Conservation (phyloP, 2,329 filamentous ascomycete species). For the Aspergillus floridensis region DNA sequence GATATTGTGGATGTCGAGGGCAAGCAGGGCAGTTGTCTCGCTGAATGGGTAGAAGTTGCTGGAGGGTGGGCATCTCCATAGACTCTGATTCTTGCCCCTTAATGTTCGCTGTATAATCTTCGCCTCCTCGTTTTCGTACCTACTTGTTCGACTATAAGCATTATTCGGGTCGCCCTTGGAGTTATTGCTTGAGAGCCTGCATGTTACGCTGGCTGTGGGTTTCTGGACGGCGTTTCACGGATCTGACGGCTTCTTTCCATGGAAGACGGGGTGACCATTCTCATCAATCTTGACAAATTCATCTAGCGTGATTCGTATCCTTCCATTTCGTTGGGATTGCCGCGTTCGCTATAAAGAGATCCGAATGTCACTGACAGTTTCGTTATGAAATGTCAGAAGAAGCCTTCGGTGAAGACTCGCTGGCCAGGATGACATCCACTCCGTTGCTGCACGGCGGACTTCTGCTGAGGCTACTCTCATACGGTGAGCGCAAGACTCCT, state of each 20-base stretch:
- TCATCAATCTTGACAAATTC: constrained; percentile 36
- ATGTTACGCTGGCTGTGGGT: constrained; percentile 32
- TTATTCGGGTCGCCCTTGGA: constrained; percentile 32
- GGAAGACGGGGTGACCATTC: constrained; percentile 36
- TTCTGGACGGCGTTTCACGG: constrained; percentile 40
- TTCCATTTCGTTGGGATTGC: constrained; percentile 25
- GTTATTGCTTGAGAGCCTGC: constrained; percentile 34
- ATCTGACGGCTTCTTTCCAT: constrained; percentile 35
- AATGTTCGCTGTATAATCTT: constrained; percentile 32
- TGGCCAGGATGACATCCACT: neutral
- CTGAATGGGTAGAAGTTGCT: constrained; percentile 96
- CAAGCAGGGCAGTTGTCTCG: constrained; percentile 91
- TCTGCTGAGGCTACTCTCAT: neutral
- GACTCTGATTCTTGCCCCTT: constrained; percentile 15
- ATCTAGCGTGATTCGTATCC: constrained; percentile 39
- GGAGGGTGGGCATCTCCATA: constrained; percentile 79
- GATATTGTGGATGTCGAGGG: constrained; percentile 97
- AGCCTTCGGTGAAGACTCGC: neutral
- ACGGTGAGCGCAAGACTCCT: neutral
- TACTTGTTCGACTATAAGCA: constrained; percentile 34
- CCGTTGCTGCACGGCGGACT: neutral
- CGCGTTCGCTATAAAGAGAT: constrained; percentile 17
- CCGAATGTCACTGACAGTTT: neutral
- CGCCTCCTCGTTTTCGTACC: constrained; percentile 27
- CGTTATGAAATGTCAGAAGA: neutral